Base-by-base conservation (phyloP, 805 yeast species). In the Zygotorulaspora chibaensis region DNA sequence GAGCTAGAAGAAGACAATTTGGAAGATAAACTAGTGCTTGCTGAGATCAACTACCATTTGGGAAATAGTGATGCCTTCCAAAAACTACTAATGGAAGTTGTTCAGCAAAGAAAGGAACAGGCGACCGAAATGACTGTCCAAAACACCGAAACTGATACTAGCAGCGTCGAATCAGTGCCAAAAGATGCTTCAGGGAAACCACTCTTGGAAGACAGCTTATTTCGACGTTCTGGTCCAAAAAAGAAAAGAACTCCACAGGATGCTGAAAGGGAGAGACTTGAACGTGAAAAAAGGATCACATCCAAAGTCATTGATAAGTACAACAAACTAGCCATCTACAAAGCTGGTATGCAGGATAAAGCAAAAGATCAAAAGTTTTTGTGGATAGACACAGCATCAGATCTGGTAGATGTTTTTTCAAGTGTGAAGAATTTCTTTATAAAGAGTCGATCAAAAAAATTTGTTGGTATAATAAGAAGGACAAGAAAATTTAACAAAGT, bases 341-440 rank as follows among this genome's bases (percentile, higher is more conserved):
- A 72, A 28, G 67, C 67, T 0, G 79, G 79, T 2, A 52, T 80
- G 33, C 74, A 70, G 35, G 55, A 61, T 3, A 79, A 75, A 2
- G 83, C 82, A 51, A 67, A 63, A 12, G 80, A 79, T n/a, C 85
- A 93, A 0, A 75, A 80, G 2, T 71, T 75, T 7, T 77, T 87
- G 1, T 93, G 98, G 98, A 75, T 87, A 53, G 87, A 87, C 49
- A 70, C 81, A 4, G 96, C 91, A 0, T 77, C 87, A 2, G 95
- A 85, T 53, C 72, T 93, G 41, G 80, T 91, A 35, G 95, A 89
- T 58, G 79, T 86, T 48, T 90, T 93, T 60, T 79, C 85, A 20
- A 77, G 82, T 45, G 88, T 87, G 10, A 75, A 83, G 50, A 80
- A 81, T 55, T 87, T 93, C 53, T 90, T 87, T 58, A 85, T 90